Percentiles rank a stretch among this genome's conserved stretches.
These are phyloP conservation scores for Termitomyces bulborhizus DNA, from an alignment of 768 basidiomycete genomes.

Conservation along the genomic window DNA sequence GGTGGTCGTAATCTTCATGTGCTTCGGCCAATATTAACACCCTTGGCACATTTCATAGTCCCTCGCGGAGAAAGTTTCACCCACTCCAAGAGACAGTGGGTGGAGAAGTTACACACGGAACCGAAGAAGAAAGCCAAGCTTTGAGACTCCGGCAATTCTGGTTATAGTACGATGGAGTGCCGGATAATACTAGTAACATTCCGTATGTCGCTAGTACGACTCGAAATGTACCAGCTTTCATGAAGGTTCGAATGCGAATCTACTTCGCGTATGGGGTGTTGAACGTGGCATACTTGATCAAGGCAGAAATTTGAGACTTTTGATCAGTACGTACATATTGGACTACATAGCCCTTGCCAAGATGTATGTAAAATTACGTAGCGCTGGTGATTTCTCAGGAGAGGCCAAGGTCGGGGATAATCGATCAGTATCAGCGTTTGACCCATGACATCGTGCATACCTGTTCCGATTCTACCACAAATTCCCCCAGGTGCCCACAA, in stretches of 20 bases:
- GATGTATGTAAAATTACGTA: no score
- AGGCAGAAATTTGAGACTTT: no score
- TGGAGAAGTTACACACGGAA: conserved; percentile 18
- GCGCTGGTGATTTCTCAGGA: no score
- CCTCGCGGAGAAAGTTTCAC: conserved; percentile 23
- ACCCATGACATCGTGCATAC: background rate
- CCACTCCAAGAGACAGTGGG: conserved; percentile 17
- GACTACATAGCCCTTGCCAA: no score
- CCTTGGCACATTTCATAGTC: conserved; percentile 10
- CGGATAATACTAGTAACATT: no score
- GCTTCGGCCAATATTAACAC: background rate
- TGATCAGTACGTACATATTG: no score
- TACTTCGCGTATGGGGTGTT: background rate
- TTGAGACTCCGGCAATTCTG: background rate
- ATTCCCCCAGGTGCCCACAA: background rate
- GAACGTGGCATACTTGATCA: no score
- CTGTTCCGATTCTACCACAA: background rate
- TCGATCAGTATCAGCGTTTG: no score
- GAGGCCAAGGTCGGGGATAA: no score
- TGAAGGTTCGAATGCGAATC: no score
- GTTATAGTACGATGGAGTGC: background rate
- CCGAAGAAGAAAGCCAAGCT: conserved; percentile 10
- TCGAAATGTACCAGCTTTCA: background rate
- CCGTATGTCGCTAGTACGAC: background rate
- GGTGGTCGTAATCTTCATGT: background rate